Percentiles rank a stretch among this genome's conserved stretches.
These are phyloP conservation scores for Olyra latifolia DNA, from an alignment of 176 grass and related monocot species.

Conservation along the genomic window DNA sequence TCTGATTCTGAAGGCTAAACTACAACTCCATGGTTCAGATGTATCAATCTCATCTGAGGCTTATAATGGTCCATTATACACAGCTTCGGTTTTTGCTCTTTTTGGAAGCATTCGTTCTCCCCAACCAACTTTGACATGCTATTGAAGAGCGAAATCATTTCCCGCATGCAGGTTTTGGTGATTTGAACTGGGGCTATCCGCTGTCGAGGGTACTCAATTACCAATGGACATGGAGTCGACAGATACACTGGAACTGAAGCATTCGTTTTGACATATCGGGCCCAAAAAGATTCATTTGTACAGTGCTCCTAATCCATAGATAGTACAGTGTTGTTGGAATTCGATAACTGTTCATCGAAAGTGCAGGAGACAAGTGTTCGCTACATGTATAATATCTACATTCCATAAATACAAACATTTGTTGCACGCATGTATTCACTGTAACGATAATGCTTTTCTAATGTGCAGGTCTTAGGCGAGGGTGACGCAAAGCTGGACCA, in stretches of 20 bases:
- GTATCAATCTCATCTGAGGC: neutral
- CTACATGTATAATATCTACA: neutral
- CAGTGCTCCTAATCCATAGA: neutral
- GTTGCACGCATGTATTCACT: neutral
- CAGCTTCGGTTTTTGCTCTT: neutral
- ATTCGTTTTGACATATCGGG: neutral
- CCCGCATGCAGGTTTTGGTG: neutral
- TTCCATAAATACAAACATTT: neutral
- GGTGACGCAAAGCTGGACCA: neutral
- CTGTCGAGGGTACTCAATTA: neutral
- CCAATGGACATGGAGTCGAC: neutral
- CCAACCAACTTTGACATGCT: neutral
- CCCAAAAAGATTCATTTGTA: neutral
- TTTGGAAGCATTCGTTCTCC: neutral
- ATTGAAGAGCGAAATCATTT: constrained; percentile 2
- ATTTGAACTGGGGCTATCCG: neutral
- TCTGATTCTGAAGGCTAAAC: neutral
- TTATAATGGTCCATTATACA: neutral
- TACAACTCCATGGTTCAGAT: neutral
- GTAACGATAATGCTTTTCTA: constrained; percentile 1
- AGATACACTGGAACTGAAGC: neutral
- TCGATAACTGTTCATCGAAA: neutral
- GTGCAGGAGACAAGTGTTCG: neutral
- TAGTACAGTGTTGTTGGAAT: neutral
- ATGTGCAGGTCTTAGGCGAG: neutral